A percentile compares a stretch with the other conserved stretches of the same genome.
phyloP scores from a whole-genome alignment of 2,329 filamentous ascomycete genomes.

The Cladosporium sp. region DNA sequence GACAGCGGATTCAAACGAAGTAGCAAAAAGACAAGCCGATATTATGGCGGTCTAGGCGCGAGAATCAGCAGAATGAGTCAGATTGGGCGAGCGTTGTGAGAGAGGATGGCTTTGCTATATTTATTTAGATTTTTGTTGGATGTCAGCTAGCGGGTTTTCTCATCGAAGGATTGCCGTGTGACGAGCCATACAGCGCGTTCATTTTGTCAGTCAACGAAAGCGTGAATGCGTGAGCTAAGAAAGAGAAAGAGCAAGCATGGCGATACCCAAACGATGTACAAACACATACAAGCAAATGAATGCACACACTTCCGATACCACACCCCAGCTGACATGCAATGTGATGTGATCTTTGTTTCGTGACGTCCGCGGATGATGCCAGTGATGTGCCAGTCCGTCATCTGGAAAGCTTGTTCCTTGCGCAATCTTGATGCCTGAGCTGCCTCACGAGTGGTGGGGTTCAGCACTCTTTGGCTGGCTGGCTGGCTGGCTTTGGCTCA shows the following conservation, averaged over 20 bases:
- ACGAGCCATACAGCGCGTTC: background rate
- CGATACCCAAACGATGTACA: background rate
- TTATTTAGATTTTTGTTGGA: background rate
- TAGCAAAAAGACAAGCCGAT: slow-evolving; percentile 10
- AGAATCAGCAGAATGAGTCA: slow-evolving; percentile 13
- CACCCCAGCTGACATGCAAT: background rate
- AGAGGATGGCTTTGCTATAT: background rate
- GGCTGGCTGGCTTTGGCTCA: background rate
- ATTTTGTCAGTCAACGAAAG: background rate
- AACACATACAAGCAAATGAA: background rate
- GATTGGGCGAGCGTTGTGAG: slow-evolving; percentile 14
- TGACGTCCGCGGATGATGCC: slow-evolving; percentile 2
- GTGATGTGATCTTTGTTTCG: background rate
- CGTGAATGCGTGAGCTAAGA: no score
- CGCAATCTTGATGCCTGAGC: background rate
- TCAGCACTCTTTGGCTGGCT: background rate
- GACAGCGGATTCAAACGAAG: background rate
- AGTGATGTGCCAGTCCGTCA: background rate
- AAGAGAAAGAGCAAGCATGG: background rate
- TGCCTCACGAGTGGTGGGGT: background rate
- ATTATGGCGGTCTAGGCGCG: background rate
- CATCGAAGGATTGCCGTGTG: background rate
- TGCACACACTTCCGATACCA: background rate
- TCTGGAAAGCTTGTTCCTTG: slow-evolving; percentile 3
- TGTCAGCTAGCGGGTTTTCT: background rate